A percentile compares a stretch with the other conserved stretches of the same genome.
These are phyloP conservation scores for Mortierella sp. DNA, from an alignment of 371 early-diverging fungal species.

Conservation along the genomic window DNA sequence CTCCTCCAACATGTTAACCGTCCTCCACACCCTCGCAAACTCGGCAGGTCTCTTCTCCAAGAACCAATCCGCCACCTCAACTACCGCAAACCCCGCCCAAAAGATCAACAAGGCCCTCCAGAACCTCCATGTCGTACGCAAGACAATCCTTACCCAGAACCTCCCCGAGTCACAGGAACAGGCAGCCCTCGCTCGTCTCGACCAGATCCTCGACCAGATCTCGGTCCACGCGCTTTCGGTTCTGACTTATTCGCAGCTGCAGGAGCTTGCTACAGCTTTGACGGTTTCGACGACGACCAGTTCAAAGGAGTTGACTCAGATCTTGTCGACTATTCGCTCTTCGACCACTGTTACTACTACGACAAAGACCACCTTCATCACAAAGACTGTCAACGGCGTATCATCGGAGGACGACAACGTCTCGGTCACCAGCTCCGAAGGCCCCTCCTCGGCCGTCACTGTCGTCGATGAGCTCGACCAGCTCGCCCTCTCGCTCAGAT, in stretches of 20 bases:
- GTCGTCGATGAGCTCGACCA: constrained; percentile 57
- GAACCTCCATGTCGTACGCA: constrained; percentile 49
- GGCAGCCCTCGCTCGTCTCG: constrained; percentile 38
- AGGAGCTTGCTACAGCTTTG: constrained; percentile 46
- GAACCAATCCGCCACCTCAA: constrained; percentile 21
- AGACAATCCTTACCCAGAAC: constrained; percentile 51
- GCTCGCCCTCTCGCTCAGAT: constrained; percentile 49
- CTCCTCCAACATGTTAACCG: constrained; percentile 40
- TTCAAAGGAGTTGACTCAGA: constrained; percentile 33
- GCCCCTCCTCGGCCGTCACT: constrained; percentile 56
- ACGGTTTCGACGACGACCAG: constrained; percentile 13
- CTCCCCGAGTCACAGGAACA: constrained; percentile 40
- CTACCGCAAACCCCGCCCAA: constrained; percentile 26
- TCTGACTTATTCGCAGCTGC: constrained; percentile 29
- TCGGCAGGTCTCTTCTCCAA: constrained; percentile 48
- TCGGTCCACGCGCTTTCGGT: constrained; percentile 42
- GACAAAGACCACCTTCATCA: constrained; percentile 21
- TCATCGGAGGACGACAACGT: constrained; percentile 42
- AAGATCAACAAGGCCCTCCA: constrained; percentile 49
- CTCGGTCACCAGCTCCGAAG: constrained; percentile 47
- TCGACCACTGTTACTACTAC: constrained; percentile 23
- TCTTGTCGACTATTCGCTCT: constrained; percentile 24
- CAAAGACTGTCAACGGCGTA: constrained; percentile 12
- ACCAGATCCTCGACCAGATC: constrained; percentile 50
- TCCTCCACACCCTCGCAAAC: constrained; percentile 55